These are phyloP conservation scores for Metschnikowia dekortorum DNA, from an alignment of 805 yeast species.

Conservation along the genomic window DNA sequence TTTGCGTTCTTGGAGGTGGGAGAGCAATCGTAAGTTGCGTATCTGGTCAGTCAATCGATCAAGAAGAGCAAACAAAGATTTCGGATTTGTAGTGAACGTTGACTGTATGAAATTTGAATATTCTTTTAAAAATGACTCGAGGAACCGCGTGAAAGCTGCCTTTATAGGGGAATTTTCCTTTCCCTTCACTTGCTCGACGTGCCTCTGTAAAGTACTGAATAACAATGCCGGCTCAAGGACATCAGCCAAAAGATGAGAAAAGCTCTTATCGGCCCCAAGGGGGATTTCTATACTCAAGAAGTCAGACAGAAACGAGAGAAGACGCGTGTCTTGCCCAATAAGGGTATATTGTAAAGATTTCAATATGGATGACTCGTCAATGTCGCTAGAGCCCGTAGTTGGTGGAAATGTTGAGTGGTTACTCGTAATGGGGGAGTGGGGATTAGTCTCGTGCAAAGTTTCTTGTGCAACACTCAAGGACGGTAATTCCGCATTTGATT, in stretches of 20 bases:
- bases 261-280: slow-evolving; percentile 47
- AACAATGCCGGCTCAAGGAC: slow-evolving; percentile 72
- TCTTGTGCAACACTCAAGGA: background rate
- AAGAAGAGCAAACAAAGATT: slow-evolving; percentile 33
- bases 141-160: slow-evolving; percentile 53
- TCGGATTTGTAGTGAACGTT: slow-evolving; percentile 25
- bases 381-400: background rate
- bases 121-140: slow-evolving; percentile 34
- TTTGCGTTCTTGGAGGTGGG: slow-evolving; percentile 37
- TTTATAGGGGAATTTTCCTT: slow-evolving; percentile 47
- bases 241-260: slow-evolving; percentile 50
- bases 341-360: slow-evolving; percentile 49
- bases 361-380: slow-evolving; percentile 32
- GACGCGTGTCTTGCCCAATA: slow-evolving; percentile 57
- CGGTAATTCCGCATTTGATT: background rate
- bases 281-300: slow-evolving; percentile 43
- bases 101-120: slow-evolving; percentile 36
- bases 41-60: slow-evolving; percentile 47
- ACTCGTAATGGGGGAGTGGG: background rate
- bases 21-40: slow-evolving; percentile 53
- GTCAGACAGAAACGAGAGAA: slow-evolving; percentile 44
- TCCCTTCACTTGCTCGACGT: slow-evolving; percentile 24
- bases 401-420: background rate
- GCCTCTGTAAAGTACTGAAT: slow-evolving; percentile 42
- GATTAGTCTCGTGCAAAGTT: background rate